phyloP scores from a whole-genome alignment of 331 rosid genomes.

The Pyracantha coccinea region DNA sequence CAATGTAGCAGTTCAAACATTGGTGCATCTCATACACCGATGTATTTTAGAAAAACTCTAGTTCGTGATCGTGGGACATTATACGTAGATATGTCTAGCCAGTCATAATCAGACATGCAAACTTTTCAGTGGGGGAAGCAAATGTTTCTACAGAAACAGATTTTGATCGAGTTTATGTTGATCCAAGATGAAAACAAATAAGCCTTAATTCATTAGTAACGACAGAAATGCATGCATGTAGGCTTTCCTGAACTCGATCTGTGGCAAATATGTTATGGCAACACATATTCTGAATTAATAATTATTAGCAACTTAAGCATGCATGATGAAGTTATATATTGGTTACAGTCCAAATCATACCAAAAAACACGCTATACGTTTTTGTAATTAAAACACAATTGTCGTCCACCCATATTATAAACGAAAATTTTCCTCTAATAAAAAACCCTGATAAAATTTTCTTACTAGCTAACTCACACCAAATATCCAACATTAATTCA shows the following conservation, averaged over 20 bases:
- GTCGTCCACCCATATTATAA: not conserved
- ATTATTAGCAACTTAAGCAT: not conserved
- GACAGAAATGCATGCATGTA: not conserved
- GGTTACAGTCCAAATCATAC: not conserved
- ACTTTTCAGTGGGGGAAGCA: not conserved
- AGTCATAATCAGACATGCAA: not conserved
- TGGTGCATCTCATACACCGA: not conserved
- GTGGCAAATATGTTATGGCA: not conserved
- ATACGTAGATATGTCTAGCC: not conserved
- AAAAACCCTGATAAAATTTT: conserved; percentile 42
- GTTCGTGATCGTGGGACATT: not conserved
- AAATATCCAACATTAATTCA: conserved; percentile 31
- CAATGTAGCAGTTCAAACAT: too few species aligned
- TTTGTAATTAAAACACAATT: not conserved
- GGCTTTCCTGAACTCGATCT: not conserved
- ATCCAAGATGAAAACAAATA: not conserved
- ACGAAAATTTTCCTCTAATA: too few species aligned
- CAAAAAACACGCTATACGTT: not conserved
- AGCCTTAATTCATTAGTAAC: not conserved
- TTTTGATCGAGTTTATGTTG: not conserved
- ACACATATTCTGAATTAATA: not conserved
- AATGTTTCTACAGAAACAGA: not conserved
- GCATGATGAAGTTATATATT: not conserved
- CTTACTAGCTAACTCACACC: conserved; percentile 14
- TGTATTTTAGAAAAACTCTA: not conserved